Evolutionary conservation across 2,329 filamentous ascomycete species (phyloP).

Genomic region (Macroventuria anomochaeta): DNA sequence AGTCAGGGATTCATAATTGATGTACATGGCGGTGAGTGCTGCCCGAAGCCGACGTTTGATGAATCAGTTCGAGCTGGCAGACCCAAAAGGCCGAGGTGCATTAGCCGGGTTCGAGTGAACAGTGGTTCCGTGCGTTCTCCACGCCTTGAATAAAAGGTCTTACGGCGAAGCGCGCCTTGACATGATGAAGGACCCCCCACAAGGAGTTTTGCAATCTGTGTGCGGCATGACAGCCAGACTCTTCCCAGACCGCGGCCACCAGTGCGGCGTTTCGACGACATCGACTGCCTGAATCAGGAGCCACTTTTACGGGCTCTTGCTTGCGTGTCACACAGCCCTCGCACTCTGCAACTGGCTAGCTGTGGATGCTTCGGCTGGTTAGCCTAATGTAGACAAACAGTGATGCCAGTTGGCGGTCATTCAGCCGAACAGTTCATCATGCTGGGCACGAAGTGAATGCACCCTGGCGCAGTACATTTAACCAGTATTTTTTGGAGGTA

Average conservation of each 20-base stretch:
- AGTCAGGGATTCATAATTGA: constrained; percentile 33
- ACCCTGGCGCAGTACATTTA: constrained; percentile 23
- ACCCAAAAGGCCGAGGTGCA: constrained; percentile 45
- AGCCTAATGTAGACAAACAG: constrained; percentile 30
- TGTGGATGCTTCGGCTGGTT: constrained; percentile 26
- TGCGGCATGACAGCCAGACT: constrained; percentile 39
- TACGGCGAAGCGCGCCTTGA: constrained; percentile 23
- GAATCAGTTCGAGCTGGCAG: constrained; percentile 39
- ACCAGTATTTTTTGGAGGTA: constrained; percentile 39
- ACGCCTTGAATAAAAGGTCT: constrained; percentile 32
- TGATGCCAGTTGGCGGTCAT: constrained; percentile 35
- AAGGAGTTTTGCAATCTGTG: constrained; percentile 29
- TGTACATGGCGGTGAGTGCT: constrained; percentile 47
- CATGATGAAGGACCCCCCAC: constrained; percentile 34
- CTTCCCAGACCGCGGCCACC: constrained; percentile 38
- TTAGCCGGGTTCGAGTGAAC: constrained; percentile 41
- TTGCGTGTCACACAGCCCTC: constrained; percentile 32
- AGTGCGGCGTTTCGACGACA: constrained; percentile 35
- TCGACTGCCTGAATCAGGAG: constrained; percentile 28
- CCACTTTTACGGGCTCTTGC: constrained; percentile 21
- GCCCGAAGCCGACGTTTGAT: constrained; percentile 40
- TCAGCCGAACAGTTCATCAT: constrained; percentile 35
- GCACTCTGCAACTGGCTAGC: constrained; percentile 36
- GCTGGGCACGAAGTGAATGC: constrained; percentile 33
- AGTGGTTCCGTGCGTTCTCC: constrained; percentile 45